These are phyloP conservation scores for Colletotrichum sp. DNA, from an alignment of 2,329 filamentous ascomycete genomes.

Conservation along the genomic window DNA sequence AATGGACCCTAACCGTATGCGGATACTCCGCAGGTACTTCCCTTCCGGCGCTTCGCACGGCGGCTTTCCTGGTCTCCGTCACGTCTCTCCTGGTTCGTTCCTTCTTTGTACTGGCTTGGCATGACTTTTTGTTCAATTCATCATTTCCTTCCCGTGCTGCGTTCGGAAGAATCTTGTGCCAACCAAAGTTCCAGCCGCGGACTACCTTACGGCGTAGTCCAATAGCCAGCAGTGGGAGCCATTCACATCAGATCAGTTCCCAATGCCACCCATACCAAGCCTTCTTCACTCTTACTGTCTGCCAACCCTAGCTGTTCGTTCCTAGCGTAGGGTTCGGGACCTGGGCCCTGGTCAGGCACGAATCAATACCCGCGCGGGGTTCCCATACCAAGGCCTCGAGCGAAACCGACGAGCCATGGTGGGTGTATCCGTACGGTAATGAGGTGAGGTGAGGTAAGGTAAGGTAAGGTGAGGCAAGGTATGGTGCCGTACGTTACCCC, in stretches of 20 bases:
- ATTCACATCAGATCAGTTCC: neutral
- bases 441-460: too few species aligned
- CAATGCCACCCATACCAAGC: neutral
- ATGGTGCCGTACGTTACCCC: too few species aligned
- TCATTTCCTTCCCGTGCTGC: neutral
- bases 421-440: too few species aligned
- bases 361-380: slow-evolving; percentile 20
- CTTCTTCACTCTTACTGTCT: neutral
- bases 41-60: neutral
- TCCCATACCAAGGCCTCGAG: neutral
- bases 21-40: neutral
- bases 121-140: neutral
- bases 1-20: neutral
- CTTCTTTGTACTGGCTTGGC: neutral
- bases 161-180: neutral
- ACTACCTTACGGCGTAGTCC: neutral
- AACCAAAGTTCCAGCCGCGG: neutral
- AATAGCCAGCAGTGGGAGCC: neutral
- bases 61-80: neutral
- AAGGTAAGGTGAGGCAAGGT: too few species aligned
- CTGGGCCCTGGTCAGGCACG: neutral
- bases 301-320: neutral
- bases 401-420: slow-evolving; percentile 5
- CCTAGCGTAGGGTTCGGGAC: neutral
- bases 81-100: neutral